phyloP scores from a whole-genome alignment of 805 yeast genomes.

The Nakazawaea anatomiae region DNA sequence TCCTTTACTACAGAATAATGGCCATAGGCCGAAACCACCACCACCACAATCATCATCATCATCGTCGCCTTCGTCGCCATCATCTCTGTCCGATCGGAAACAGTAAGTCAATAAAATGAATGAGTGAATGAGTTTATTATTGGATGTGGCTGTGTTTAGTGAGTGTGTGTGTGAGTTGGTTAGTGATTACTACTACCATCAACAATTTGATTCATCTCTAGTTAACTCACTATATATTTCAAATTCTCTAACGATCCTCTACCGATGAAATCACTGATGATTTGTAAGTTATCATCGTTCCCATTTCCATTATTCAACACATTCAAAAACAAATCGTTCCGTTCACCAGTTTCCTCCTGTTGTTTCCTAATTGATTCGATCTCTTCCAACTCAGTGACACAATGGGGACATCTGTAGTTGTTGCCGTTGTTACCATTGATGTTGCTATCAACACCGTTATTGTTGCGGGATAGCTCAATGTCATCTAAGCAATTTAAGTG shows the following conservation, averaged over 20 bases:
- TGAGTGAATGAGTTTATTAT: not conserved
- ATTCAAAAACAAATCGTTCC: conserved; percentile 56
- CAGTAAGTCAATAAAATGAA: not conserved
- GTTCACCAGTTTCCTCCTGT: conserved; percentile 56
- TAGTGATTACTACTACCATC: too few species aligned
- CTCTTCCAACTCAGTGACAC: conserved; percentile 67
- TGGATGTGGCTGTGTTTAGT: not conserved
- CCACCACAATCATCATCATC: not conserved
- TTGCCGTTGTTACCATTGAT: not conserved
- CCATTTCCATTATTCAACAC: conserved; percentile 40
- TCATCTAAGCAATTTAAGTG: conserved; percentile 75
- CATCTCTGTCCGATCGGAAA: not conserved
- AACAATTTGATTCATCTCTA: not conserved
- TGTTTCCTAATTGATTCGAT: conserved; percentile 50
- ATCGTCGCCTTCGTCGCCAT: not conserved
- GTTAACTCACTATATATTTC: conserved; percentile 6
- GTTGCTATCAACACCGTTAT: not conserved
- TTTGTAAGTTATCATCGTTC: conserved; percentile 60
- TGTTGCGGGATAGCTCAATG: conserved; percentile 22
- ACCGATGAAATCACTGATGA: conserved; percentile 77
- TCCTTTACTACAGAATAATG: conserved; percentile 9
- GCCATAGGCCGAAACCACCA: conserved; percentile 13
- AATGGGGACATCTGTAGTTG: conserved; percentile 60
- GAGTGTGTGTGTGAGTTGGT: too few species aligned
- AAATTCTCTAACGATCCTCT: conserved; percentile 71